These are phyloP conservation scores for Stentor coeruleus DNA, from an alignment of 73 alveolate species.

Conservation along the genomic window DNA sequence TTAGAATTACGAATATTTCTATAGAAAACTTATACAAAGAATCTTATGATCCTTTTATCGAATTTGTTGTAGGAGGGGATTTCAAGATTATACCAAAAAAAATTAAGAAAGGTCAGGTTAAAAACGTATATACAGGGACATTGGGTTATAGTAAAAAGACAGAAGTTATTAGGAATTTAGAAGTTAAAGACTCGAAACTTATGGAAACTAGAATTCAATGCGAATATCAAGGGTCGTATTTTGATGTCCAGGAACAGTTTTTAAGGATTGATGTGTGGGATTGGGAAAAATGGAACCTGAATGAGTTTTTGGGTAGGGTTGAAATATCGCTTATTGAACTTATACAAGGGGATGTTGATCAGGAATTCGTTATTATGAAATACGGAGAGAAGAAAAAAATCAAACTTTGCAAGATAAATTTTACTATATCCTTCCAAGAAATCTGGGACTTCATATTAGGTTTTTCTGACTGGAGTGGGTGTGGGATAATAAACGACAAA, in stretches of 20 bases:
- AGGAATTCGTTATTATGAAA: not conserved
- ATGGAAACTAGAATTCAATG: not conserved
- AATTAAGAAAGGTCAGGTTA: not conserved
- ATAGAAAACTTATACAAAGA: slow-evolving; percentile 13
- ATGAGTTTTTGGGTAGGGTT: slow-evolving; percentile 25
- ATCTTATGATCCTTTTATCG: slow-evolving; percentile 25
- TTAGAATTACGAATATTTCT: not conserved
- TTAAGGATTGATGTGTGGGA: slow-evolving; percentile 31
- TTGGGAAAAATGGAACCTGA: not conserved
- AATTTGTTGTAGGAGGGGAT: slow-evolving; percentile 27
- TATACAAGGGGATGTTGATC: slow-evolving; percentile 8
- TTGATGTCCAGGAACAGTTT: slow-evolving; percentile 23
- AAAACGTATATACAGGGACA: slow-evolving; percentile 12
- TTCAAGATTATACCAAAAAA: not conserved
- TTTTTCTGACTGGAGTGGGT: slow-evolving; percentile 22
- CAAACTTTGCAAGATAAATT: not conserved
- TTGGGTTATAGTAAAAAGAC: slow-evolving; percentile 20
- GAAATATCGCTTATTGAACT: slow-evolving; percentile 21
- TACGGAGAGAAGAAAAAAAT: slow-evolving; percentile 6
- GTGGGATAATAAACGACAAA: not conserved
- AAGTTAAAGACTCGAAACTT: not conserved
- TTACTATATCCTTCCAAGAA: slow-evolving; percentile 15
- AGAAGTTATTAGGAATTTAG: slow-evolving; percentile 12
- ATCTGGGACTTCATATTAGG: slow-evolving; percentile 21
- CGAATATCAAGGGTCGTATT: slow-evolving; percentile 24